A percentile compares a stretch with the other conserved stretches of the same genome.
Evolutionary conservation across 441 rosid species (phyloP).

Genomic region (Populus hybrid): DNA sequence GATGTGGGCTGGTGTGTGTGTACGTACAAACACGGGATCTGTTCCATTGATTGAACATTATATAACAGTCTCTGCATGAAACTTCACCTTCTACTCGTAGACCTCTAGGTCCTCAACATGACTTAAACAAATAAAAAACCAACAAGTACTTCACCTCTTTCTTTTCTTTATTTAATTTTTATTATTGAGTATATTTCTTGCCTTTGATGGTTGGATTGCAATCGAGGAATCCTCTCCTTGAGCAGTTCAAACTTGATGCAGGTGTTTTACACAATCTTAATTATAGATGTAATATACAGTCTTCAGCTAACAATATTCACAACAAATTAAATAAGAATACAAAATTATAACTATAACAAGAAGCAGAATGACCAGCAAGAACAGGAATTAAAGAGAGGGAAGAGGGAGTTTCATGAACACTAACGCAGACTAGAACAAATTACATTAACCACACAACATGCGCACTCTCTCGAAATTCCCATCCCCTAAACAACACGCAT

Average conservation of each 20-base stretch:
- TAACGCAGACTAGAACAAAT: slow-evolving; percentile 3
- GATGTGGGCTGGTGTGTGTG: neutral
- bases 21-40: slow-evolving; percentile 20
- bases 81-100: neutral
- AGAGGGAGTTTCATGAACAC: slow-evolving; percentile 7
- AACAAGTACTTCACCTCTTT: neutral
- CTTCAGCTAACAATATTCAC: neutral
- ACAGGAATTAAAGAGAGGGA: slow-evolving; percentile 4
- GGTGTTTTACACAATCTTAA: too few species aligned
- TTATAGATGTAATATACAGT: neutral
- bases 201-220: neutral
- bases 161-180: too few species aligned
- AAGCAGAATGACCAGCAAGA: neutral
- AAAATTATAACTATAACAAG: neutral
- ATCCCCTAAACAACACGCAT: neutral
- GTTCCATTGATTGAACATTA: neutral
- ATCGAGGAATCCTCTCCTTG: neutral
- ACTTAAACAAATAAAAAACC: neutral
- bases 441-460: slow-evolving; percentile 9
- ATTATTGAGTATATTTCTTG: neutral
- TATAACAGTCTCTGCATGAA: neutral
- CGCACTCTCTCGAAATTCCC: neutral
- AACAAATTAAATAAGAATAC: too few species aligned
- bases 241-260: too few species aligned
- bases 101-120: slow-evolving; percentile 1